phyloP scores from a whole-genome alignment of 148 eudicot species.

The Rhododendron vialii region DNA sequence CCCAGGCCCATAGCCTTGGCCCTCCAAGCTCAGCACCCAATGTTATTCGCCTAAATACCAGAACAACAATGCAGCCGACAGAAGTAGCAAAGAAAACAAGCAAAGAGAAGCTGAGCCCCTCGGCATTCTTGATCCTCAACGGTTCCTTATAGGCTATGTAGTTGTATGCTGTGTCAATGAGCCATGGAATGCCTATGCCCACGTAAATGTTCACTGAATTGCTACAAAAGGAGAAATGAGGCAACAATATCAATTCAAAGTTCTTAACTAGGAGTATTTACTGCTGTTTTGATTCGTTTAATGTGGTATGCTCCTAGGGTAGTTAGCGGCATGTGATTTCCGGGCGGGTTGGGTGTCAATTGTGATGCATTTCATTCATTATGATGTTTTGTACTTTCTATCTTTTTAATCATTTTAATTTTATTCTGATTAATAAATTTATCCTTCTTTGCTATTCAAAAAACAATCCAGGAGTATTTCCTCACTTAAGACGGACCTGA shows the following conservation, averaged over 20 bases:
- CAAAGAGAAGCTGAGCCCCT: slow-evolving; percentile 75
- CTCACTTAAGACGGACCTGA: neutral
- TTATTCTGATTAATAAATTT: too few relatives aligned
- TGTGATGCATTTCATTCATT: too few relatives aligned
- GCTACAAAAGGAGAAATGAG: slow-evolving; percentile 34
- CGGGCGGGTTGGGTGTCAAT: too few relatives aligned
- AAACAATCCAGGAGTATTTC: neutral
- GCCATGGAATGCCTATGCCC: slow-evolving; percentile 93
- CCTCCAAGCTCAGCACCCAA: slow-evolving; percentile 94
- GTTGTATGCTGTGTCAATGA: slow-evolving; percentile 81
- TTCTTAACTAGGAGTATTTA: neutral
- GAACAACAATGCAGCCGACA: slow-evolving; percentile 69
- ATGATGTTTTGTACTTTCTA: too few relatives aligned
- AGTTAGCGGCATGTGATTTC: too few relatives aligned
- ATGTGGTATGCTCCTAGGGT: too few relatives aligned
- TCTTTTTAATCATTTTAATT: too few relatives aligned
- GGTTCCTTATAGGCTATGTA: slow-evolving; percentile 52
- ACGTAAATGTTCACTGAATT: slow-evolving; percentile 91
- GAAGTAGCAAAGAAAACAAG: slow-evolving; percentile 80
- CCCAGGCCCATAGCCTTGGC: slow-evolving; percentile 86
- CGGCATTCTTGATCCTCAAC: slow-evolving; percentile 52
- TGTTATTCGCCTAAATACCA: slow-evolving; percentile 65
- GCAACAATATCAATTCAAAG: slow-evolving; percentile 1
- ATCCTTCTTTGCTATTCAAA: too few relatives aligned
- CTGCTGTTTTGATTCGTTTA: too few relatives aligned